A percentile compares a stretch with the other conserved stretches of the same genome.
Conservation (phyloP, 805 yeast genomes). For the Lachancea lanzarotensis region DNA sequence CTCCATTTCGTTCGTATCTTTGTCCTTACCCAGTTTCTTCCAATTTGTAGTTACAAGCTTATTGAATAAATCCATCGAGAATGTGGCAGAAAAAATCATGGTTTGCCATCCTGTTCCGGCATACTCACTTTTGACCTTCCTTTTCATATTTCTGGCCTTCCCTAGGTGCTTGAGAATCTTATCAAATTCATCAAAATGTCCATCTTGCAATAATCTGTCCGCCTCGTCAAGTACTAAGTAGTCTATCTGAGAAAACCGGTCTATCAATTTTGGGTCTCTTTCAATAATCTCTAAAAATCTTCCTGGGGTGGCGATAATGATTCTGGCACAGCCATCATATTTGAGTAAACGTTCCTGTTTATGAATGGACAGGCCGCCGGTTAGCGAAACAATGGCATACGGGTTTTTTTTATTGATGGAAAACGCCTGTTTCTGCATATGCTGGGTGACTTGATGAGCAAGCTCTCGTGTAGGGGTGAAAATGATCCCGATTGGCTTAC, state of each 20-base stretch:
- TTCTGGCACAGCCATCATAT: slow-evolving; percentile 58
- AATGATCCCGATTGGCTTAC: slow-evolving; percentile 63
- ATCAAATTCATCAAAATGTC: slow-evolving; percentile 91
- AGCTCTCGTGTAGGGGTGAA: slow-evolving; percentile 96
- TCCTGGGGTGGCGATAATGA: slow-evolving; percentile 94
- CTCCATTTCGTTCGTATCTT: slow-evolving; percentile 36
- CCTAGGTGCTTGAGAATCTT: slow-evolving; percentile 62
- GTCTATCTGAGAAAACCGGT: slow-evolving; percentile 39
- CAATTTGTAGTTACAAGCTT: slow-evolving; percentile 49
- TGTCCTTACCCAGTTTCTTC: slow-evolving; percentile 18
- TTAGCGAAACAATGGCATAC: slow-evolving; percentile 63
- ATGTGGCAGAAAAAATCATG: slow-evolving; percentile 91
- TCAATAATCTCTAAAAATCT: slow-evolving; percentile 78
- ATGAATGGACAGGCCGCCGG: slow-evolving; percentile 93
- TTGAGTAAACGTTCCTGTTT: slow-evolving; percentile 79
- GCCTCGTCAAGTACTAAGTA: slow-evolving; percentile 86
- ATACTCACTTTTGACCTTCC: slow-evolving; percentile 31
- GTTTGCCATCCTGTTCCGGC: slow-evolving; percentile 66
- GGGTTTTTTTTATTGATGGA: slow-evolving; percentile 41
- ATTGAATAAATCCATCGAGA: slow-evolving; percentile 72
- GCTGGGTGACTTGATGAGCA: slow-evolving; percentile 88
- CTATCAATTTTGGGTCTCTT: slow-evolving; percentile 42
- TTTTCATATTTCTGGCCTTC: slow-evolving; percentile 39
- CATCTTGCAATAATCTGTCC: slow-evolving; percentile 88
- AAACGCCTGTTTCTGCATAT: slow-evolving; percentile 46